Evolutionary conservation across 805 yeast species (phyloP), one percentile per base, ranked within the genome.

Genomic region (Lipomyces spencermartinsiae): DNA sequence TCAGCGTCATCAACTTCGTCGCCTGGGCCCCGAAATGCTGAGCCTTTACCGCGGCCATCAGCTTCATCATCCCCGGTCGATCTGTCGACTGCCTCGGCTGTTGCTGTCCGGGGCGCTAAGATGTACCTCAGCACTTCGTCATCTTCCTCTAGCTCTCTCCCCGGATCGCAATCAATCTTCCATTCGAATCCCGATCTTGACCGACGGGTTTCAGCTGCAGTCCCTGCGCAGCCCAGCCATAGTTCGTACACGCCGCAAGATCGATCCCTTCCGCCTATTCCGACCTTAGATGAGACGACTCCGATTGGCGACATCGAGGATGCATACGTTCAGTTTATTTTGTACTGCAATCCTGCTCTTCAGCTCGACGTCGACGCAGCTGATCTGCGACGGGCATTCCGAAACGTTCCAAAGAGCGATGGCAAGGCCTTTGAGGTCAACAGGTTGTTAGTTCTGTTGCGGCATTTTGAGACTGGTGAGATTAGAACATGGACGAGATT

Each of bases 401-500:
- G 69, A 25, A 63, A 57, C 29, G 71, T 70, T n/a, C 73, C 73
- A 14, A 69, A 63, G 43, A 64, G 72, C 25, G 73, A 70, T 37
- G 71, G 72, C 39, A 61, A 68, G 39, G 64, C 62, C 6, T 70
- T 70, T 37, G 66, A 61, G 5, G 46, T 63, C 22, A 60, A 66
- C 33, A 54, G 60, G 16, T 35, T 70, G 43, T 63, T 69, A 16
- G 62, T 60, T 3, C 55, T 70, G 19, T 35, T 69, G 10, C 51
- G 61, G 51, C 70, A 66, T 16, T 69, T 68, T 54, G 72, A 70
- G 34, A 49, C 56, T 5, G 71, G 71, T 22, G 65, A 63, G 16
- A 70, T 70, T 34, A 70, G 66, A 56, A 69, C 72, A 14, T 70
- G 73, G 73, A 65, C 73, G 25, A 49, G 57, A 12, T 62, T 70